Evolutionary conservation across 164 flowering plant genomes (phyloP).

Genomic region (Tetracentron sinense): DNA sequence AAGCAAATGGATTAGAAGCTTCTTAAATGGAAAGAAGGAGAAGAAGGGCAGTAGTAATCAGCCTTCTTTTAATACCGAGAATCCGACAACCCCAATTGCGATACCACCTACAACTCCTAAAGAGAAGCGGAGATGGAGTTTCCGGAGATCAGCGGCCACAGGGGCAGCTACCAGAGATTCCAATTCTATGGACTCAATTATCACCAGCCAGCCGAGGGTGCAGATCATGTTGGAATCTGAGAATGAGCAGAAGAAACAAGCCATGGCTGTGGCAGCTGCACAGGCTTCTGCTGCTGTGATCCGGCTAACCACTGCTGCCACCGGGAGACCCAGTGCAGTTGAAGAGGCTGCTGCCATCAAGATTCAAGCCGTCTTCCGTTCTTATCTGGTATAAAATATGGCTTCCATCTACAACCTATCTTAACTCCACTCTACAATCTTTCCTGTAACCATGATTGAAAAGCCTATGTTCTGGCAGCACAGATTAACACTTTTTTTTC

Average conservation of each 20-base stretch:
- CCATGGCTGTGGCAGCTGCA: conserved; percentile 57
- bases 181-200: conserved; percentile 29
- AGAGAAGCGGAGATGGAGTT: conserved; percentile 88
- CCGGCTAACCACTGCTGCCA: conserved; percentile 36
- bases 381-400: conserved; percentile 45
- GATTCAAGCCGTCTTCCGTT: conserved; percentile 69
- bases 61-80: conserved; percentile 20
- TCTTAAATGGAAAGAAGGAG: conserved; percentile 66
- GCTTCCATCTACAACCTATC: neutral
- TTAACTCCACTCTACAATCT: too few species aligned
- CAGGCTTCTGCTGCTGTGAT: conserved; percentile 62
- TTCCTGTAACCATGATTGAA: too few species aligned
- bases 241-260: conserved; percentile 56
- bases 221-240: conserved; percentile 29
- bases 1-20: conserved; percentile 59
- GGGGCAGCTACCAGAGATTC: conserved; percentile 35
- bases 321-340: conserved; percentile 27
- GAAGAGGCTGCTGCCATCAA: conserved; percentile 67
- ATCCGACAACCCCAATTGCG: conserved; percentile 46
- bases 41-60: conserved; percentile 19
- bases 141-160: conserved; percentile 61
- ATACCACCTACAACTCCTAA: conserved; percentile 54
- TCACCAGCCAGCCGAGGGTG: conserved; percentile 16
- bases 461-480: too few species aligned
- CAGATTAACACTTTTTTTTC: too few species aligned